Evolutionary conservation across 345 rosid species (phyloP).

Genomic region (Sisymbrium irio): DNA sequence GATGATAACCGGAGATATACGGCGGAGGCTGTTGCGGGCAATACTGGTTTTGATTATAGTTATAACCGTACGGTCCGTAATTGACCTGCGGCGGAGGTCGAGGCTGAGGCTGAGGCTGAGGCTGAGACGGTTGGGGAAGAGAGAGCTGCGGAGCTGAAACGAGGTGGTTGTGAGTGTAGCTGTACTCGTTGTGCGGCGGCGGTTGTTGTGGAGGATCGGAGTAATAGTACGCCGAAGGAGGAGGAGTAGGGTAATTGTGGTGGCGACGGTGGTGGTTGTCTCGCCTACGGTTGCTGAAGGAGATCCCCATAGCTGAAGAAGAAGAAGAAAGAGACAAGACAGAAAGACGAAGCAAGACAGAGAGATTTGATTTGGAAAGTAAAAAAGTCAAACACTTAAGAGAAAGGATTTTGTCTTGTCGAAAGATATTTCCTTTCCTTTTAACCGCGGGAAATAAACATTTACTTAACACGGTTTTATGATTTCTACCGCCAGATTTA

Average conservation of each 20-base stretch:
- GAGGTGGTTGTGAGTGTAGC: constrained; percentile 31
- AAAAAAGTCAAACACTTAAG: not conserved
- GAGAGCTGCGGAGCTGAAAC: constrained; percentile 26
- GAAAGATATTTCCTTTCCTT: not conserved
- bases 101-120: constrained; percentile 40
- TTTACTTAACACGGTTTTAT: not conserved
- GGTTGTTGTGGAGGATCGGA: constrained; percentile 32
- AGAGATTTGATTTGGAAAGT: constrained; percentile 4
- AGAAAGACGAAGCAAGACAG: constrained; percentile 2
- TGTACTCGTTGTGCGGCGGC: constrained; percentile 32
- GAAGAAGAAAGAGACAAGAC: not conserved
- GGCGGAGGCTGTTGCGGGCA: constrained; percentile 40
- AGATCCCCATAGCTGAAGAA: constrained; percentile 57
- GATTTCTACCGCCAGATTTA: constrained; percentile 8
- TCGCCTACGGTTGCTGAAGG: constrained; percentile 73
- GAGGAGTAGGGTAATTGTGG: constrained; percentile 35
- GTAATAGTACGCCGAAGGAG: constrained; percentile 27
- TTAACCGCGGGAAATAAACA: not conserved
- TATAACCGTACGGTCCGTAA: constrained; percentile 45
- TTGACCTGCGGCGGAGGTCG: constrained; percentile 40
- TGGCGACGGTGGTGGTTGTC: constrained; percentile 38
- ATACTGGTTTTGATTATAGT: constrained; percentile 40
- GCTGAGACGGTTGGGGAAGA: constrained; percentile 35
- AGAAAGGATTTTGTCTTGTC: not conserved
- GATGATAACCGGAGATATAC: constrained; percentile 50